Base-by-base conservation (phyloP, 768 basidiomycete species). In the Collybia sp. region DNA sequence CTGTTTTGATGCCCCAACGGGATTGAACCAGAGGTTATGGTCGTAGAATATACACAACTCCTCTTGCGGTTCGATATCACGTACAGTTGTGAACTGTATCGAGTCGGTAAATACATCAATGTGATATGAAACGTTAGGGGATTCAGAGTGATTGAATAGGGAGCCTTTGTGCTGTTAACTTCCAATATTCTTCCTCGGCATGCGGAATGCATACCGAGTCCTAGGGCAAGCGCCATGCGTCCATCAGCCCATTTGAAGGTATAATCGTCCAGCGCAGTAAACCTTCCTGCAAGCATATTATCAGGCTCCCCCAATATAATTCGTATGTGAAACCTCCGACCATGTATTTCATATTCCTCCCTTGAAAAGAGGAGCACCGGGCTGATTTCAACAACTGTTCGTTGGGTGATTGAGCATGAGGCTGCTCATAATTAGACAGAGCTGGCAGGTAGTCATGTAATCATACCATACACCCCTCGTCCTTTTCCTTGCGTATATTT, bases 11-110 rank as follows among this genome's bases (percentile, higher is more conserved):
- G 43, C 41, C 15, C 59, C 72, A n/a, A 66, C 57, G 8, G 72
- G 71, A n/a, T 73, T 57, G 51, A 83, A 85, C 83, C 82, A 83
- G 4, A 84, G 70, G 16, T 75, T 76, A 48, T 78, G 77, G 2
- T 82, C 85, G 55, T 90, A 87, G 57, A 78, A 88, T 49, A 92
- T 89, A 55, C 82, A 87, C 11, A 91, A 72, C 59, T 93, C 90
- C 54, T 93, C 87, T 20, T 72, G 80, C 1, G 69, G 57, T 12
- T 71, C 49, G 25, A 93, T 65, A 17, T 69, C 57, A 5, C 79
- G 76, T 5, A 67, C 63, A 0, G 87, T 79, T 1, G 68, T 73
- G 55, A 83, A 91, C 46, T 67, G 69, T 50, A 91, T 88, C 8
- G 80, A 77, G 48, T 84, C 77, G 0, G 68, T 75, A 1, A 61